A percentile compares a stretch with the other conserved stretches of the same genome.
Evolutionary conservation across 345 rosid species (phyloP).

Genomic region (Eucalyptus leucophloia): DNA sequence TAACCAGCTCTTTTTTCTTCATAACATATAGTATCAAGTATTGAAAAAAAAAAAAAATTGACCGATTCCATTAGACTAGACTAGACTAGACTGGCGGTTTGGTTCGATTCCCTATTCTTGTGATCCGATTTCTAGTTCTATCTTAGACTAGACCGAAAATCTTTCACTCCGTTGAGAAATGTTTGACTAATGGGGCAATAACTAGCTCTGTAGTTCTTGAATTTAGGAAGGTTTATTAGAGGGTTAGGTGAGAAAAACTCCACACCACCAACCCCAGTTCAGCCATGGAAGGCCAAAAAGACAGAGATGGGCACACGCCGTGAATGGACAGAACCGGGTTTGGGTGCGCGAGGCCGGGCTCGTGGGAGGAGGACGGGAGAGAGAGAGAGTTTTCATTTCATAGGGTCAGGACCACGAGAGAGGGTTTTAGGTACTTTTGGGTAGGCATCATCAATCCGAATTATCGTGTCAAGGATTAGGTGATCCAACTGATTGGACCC

Average conservation of each 20-base stretch:
- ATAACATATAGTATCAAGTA: no score
- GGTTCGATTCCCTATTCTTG: rapidly evolving
- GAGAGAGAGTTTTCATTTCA: not conserved
- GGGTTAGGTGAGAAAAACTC: not conserved
- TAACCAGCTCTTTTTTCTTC: no score
- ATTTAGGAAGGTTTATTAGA: not conserved
- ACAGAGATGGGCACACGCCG: not conserved
- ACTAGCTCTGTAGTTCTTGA: not conserved
- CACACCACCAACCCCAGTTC: not conserved
- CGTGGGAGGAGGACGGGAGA: not conserved
- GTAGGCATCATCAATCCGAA: not conserved
- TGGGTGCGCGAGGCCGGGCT: not conserved
- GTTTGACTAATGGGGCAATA: not conserved
- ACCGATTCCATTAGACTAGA: no score
- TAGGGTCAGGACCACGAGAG: not conserved
- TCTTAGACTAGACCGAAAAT: no score
- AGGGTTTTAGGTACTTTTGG: not conserved
- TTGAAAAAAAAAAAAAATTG: no score
- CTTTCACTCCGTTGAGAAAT: not conserved
- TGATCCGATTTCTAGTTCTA: no score
- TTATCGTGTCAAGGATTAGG: not conserved
- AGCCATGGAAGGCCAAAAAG: not conserved
- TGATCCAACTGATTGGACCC: not conserved
- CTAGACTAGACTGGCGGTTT: no score
- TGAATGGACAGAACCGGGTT: not conserved